These are phyloP conservation scores for Lolium rigidum DNA, from an alignment of 176 grass and related monocot species.

Conservation along the genomic window DNA sequence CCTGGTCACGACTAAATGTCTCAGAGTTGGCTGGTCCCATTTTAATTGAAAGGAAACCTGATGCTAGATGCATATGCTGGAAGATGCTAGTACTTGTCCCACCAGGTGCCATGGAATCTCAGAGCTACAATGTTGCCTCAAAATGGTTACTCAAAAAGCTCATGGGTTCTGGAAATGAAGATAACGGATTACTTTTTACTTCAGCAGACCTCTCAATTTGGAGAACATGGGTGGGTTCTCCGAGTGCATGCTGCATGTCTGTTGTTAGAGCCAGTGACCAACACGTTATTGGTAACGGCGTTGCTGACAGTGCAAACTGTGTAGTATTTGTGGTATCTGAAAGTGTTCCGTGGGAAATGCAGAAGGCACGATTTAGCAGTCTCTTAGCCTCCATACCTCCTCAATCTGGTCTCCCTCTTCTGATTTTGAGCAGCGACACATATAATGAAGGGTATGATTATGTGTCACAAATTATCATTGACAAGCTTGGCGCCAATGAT, in stretches of 20 bases:
- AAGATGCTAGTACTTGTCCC: slow-evolving; percentile 77
- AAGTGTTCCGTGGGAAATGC: slow-evolving; percentile 72
- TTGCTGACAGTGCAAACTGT: slow-evolving; percentile 50
- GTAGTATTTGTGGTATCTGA: slow-evolving; percentile 84
- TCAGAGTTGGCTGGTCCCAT: slow-evolving; percentile 76
- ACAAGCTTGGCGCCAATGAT: slow-evolving; percentile 60
- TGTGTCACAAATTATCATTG: slow-evolving; percentile 54
- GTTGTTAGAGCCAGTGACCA: slow-evolving; percentile 68
- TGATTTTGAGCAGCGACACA: slow-evolving; percentile 67
- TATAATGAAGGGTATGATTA: slow-evolving; percentile 57
- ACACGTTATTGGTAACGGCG: slow-evolving; percentile 50
- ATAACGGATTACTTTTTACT: slow-evolving; percentile 48
- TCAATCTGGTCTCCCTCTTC: slow-evolving; percentile 73
- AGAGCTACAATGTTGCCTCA: slow-evolving; percentile 45
- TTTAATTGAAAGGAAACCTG: slow-evolving; percentile 72
- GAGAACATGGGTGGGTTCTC: slow-evolving; percentile 55
- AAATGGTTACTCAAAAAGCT: slow-evolving; percentile 90
- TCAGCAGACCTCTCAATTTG: slow-evolving; percentile 66
- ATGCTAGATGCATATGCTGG: slow-evolving; percentile 85
- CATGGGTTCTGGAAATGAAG: slow-evolving; percentile 56
- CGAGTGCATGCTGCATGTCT: slow-evolving; percentile 63
- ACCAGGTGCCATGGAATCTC: slow-evolving; percentile 35
- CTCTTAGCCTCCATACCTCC: slow-evolving; percentile 64
- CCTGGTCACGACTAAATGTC: slow-evolving; percentile 70
- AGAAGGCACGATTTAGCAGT: slow-evolving; percentile 64